Evolutionary conservation across 2,329 filamentous ascomycete genomes (phyloP).

Genomic region (Aureobasidium sp.): DNA sequence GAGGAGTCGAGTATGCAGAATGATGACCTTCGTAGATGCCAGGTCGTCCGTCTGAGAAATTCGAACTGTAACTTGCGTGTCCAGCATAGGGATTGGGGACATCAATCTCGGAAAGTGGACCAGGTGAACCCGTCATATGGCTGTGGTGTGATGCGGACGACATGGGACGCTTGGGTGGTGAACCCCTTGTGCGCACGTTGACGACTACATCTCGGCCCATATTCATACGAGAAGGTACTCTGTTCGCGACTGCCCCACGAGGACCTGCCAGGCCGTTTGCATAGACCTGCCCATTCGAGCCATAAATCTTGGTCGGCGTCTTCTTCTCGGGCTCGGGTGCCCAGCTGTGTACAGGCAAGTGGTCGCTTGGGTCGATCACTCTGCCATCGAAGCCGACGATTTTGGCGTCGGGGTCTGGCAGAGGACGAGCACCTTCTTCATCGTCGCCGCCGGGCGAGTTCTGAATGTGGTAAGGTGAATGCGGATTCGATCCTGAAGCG

Average conservation of each 20-base stretch:
- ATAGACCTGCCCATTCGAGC: constrained; percentile 29
- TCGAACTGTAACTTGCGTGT: constrained; percentile 43
- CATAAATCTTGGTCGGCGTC: constrained; percentile 30
- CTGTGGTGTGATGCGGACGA: constrained; percentile 34
- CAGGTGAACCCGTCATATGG: constrained; percentile 29
- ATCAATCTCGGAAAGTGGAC: constrained; percentile 19
- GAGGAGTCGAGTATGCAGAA: background rate
- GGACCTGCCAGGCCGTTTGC: constrained; percentile 21
- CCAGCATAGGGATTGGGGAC: constrained; percentile 45
- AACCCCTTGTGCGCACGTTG: constrained; percentile 26
- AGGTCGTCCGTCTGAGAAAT: constrained; percentile 31
- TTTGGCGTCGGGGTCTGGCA: constrained; percentile 45
- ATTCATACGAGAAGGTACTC: constrained; percentile 15
- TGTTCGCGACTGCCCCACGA: background rate
- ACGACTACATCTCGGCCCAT: constrained; percentile 27
- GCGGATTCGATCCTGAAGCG: constrained; percentile 17
- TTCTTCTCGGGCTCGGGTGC: constrained; percentile 68
- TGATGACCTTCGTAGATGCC: constrained; percentile 19
- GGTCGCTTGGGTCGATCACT: constrained; percentile 73
- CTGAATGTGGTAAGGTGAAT: constrained; percentile 22
- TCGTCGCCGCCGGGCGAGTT: background rate
- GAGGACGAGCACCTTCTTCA: constrained; percentile 21
- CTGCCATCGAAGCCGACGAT: constrained; percentile 70
- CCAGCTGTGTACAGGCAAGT: constrained; percentile 70
- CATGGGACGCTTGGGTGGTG: constrained; percentile 35